These are phyloP conservation scores for Linderniella brevidens DNA, from an alignment of 257 asterid genomes.

Conservation along the genomic window DNA sequence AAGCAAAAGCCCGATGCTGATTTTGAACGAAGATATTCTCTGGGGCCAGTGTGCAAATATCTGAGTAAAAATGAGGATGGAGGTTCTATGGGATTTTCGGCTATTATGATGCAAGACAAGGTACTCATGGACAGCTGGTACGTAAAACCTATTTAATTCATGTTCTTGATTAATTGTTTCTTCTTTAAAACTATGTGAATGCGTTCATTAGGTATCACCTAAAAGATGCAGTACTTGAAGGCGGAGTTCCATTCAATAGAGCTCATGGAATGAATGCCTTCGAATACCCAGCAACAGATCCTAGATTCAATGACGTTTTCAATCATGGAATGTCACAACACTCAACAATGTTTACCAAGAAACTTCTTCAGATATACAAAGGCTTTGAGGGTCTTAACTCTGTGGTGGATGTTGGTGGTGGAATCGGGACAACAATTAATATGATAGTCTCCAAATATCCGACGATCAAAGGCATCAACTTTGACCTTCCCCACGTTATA, in stretches of 20 bases:
- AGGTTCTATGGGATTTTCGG: constrained; percentile 22
- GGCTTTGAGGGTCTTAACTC: constrained; percentile 39
- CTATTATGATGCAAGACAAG: constrained; percentile 34
- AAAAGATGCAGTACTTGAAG: constrained; percentile 48
- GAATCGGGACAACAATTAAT: constrained; percentile 29
- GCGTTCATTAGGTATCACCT: constrained; percentile 16
- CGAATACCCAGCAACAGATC: constrained; percentile 35
- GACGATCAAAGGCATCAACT: constrained; percentile 31
- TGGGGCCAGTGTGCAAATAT: constrained; percentile 33
- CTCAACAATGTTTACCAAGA: constrained; percentile 29
- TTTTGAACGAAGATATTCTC: constrained; percentile 23
- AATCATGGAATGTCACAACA: constrained; percentile 36
- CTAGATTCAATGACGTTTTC: constrained; percentile 37
- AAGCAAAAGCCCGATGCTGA: constrained; percentile 9
- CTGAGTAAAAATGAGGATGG: constrained; percentile 30
- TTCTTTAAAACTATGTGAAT: too few species aligned
- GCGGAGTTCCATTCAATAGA: constrained; percentile 44
- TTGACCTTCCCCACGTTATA: constrained; percentile 54
- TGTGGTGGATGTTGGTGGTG: constrained; percentile 62
- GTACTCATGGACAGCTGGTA: constrained; percentile 41
- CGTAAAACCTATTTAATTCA: background rate
- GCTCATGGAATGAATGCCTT: constrained; percentile 43
- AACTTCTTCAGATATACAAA: constrained; percentile 27
- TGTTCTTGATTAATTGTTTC: too few species aligned
- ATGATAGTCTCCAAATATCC: constrained; percentile 40